Evolutionary conservation across 1,139 yeast genomes (phyloP).

Genomic region (Blastobotrys persicus): DNA sequence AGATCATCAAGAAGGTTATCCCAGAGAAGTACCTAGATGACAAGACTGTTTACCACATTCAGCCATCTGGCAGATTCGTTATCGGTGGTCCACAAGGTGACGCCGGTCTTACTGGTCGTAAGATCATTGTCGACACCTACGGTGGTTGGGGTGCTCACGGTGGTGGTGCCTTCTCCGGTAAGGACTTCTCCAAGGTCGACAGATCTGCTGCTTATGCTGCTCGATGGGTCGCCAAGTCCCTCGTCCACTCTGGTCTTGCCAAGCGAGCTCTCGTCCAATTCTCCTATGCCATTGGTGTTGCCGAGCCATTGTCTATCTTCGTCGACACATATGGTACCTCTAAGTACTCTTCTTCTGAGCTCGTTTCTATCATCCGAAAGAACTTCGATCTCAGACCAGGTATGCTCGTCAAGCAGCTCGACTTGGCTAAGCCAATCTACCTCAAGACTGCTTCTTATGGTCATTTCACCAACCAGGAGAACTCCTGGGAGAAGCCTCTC

Average conservation of each 20-base stretch:
- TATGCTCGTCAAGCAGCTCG: constrained; percentile 93
- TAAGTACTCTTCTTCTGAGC: constrained; percentile 79
- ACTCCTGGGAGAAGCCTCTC: constrained; percentile 98
- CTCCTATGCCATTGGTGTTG: constrained; percentile 99
- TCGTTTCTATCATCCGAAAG: constrained; percentile 83
- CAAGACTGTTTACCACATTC: constrained; percentile 95
- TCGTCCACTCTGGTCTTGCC: constrained; percentile 91
- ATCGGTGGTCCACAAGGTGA: constrained; percentile 99
- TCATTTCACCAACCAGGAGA: constrained; percentile 98
- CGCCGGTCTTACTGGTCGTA: constrained; percentile 99
- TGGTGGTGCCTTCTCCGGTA: constrained; percentile 99
- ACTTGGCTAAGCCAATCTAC: constrained; percentile 98
- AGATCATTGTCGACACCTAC: constrained; percentile 98
- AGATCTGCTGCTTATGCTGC: constrained; percentile 99
- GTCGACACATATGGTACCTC: constrained; percentile 99
- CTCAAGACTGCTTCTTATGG: constrained; percentile 99
- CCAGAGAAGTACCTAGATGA: constrained; percentile 90
- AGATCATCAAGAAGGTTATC: constrained; percentile 86
- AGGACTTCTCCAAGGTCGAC: constrained; percentile 99
- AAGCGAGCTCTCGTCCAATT: constrained; percentile 97
- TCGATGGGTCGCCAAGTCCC: constrained; percentile 99
- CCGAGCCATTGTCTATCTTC: constrained; percentile 96
- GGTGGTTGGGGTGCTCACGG: constrained; percentile 99
- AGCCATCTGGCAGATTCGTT: constrained; percentile 99
- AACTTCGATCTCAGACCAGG: constrained; percentile 99